Evolutionary conservation across 176 grass and related monocot genomes (phyloP).

Genomic region (Ampelocalamus luodianensis): DNA sequence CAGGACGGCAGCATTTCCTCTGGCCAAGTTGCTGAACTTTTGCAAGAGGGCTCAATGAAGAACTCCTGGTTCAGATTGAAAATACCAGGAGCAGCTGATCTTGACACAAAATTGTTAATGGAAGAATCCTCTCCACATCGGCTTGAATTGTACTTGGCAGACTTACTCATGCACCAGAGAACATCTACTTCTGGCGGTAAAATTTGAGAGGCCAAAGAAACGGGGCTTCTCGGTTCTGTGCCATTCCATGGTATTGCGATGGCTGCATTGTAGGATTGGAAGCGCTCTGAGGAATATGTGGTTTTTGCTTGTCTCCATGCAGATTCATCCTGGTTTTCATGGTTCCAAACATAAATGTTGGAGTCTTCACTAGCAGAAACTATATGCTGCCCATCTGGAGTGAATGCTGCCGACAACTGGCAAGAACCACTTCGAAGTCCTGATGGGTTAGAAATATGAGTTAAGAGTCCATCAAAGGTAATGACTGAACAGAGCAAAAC

Average conservation of each 20-base stretch:
- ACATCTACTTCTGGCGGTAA: constrained; percentile 37
- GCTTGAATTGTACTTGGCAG: constrained; percentile 27
- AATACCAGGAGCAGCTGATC: constrained; percentile 56
- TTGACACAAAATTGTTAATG: constrained; percentile 30
- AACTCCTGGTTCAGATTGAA: constrained; percentile 69
- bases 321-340: constrained; percentile 53
- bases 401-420: constrained; percentile 73
- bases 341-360: constrained; percentile 81
- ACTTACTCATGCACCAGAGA: constrained; percentile 19
- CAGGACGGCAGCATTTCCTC: constrained; percentile 78
- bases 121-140: constrained; percentile 37
- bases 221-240: constrained; percentile 34
- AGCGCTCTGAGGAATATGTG: constrained; percentile 74
- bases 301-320: constrained; percentile 66
- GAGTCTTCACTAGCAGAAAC: constrained; percentile 81
- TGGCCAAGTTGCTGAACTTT: constrained; percentile 84
- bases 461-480: constrained; percentile 23
- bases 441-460: constrained; percentile 46
- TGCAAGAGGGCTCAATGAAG: constrained; percentile 51
- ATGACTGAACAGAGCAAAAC: background rate
- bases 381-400: constrained; percentile 69
- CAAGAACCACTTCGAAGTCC: constrained; percentile 61
- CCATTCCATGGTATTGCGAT: constrained; percentile 85
- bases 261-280: constrained; percentile 61
- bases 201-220: constrained; percentile 44